phyloP scores from a whole-genome alignment of 2,329 filamentous ascomycete species.

The Pleomassaria siparia region DNA sequence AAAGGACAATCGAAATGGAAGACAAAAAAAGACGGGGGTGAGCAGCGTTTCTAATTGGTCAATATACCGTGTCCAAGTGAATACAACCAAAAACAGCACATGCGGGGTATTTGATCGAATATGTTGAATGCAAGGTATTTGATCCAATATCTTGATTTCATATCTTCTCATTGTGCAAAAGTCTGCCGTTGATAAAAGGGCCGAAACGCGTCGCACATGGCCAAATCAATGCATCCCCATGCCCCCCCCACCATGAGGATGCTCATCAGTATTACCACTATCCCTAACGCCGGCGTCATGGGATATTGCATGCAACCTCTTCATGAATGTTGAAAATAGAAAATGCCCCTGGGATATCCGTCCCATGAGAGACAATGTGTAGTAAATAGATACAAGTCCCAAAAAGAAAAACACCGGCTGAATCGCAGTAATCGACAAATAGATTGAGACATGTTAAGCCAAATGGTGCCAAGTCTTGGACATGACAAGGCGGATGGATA shows the following conservation, averaged over 20 bases:
- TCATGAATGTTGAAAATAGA: constrained; percentile 1
- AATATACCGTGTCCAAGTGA: constrained; percentile 5
- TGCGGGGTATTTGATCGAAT: too few relatives aligned
- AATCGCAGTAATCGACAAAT: constrained; percentile 8
- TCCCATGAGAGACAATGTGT: constrained; percentile 1
- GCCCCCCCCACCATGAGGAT: not conserved
- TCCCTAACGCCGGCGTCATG: not conserved
- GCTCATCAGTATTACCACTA: constrained; percentile 4
- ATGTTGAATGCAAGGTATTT: too few relatives aligned
- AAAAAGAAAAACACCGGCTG: constrained; percentile 13
- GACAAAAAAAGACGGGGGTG: not conserved
- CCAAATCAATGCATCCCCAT: not conserved
- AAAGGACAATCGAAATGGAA: not conserved
- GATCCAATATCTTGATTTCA: constrained; percentile 1
- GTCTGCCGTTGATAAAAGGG: not conserved
- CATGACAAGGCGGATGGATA: not conserved
- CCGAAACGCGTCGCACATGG: not conserved
- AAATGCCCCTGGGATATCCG: constrained; percentile 9
- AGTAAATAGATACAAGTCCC: not conserved
- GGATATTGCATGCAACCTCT: not conserved
- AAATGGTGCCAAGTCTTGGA: not conserved
- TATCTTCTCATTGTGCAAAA: not conserved
- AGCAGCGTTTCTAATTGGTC: constrained; percentile 9
- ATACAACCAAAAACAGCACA: too few relatives aligned
- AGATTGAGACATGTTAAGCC: constrained; percentile 1